These are phyloP conservation scores for Macrolepiota dolichaula DNA, from an alignment of 768 basidiomycete genomes.

Conservation along the genomic window DNA sequence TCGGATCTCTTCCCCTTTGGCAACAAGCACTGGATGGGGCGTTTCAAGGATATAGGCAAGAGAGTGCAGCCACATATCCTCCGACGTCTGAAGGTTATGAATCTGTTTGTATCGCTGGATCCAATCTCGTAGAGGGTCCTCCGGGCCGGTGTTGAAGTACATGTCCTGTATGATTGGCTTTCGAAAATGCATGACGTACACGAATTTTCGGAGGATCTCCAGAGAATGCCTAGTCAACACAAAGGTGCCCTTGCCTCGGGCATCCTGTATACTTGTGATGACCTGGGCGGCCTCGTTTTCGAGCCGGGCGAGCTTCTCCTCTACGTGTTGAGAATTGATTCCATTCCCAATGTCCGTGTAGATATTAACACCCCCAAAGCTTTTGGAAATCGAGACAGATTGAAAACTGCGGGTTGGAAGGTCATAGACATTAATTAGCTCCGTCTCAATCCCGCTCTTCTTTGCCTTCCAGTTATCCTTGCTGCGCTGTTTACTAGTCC, in stretches of 20 bases:
- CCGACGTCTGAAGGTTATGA: slow-evolving; percentile 15
- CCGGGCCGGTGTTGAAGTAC: slow-evolving; percentile 21
- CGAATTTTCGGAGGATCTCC: slow-evolving; percentile 24
- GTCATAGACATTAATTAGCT: slow-evolving; percentile 17
- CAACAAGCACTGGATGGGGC: slow-evolving; percentile 18
- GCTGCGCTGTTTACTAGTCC: slow-evolving; percentile 14
- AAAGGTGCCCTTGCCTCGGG: slow-evolving; percentile 4
- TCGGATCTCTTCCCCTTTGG: slow-evolving; percentile 6
- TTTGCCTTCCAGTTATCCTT: slow-evolving; percentile 13
- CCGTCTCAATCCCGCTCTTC: slow-evolving; percentile 13
- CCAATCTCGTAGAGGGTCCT: slow-evolving; percentile 16
- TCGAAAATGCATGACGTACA: slow-evolving; percentile 28
- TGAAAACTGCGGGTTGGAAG: slow-evolving; percentile 13
- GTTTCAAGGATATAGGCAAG: slow-evolving; percentile 25
- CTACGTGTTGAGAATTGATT: slow-evolving; percentile 22
- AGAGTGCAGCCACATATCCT: slow-evolving; percentile 21
- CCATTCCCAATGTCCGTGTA: slow-evolving; percentile 19
- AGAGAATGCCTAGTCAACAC: slow-evolving; percentile 17
- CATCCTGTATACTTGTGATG: slow-evolving; percentile 13
- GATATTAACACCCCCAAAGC: slow-evolving; percentile 19
- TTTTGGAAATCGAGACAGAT: slow-evolving; percentile 12
- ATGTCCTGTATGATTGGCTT: slow-evolving; percentile 5
- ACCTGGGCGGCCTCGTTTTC: slow-evolving; percentile 20
- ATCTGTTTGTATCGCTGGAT: slow-evolving; percentile 14
- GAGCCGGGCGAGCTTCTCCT: slow-evolving; percentile 22